Percentiles rank a stretch among this genome's conserved stretches.
Evolutionary conservation across 1,284 basidiomycete genomes (phyloP).

Genomic region (Rhodotorula sp.): DNA sequence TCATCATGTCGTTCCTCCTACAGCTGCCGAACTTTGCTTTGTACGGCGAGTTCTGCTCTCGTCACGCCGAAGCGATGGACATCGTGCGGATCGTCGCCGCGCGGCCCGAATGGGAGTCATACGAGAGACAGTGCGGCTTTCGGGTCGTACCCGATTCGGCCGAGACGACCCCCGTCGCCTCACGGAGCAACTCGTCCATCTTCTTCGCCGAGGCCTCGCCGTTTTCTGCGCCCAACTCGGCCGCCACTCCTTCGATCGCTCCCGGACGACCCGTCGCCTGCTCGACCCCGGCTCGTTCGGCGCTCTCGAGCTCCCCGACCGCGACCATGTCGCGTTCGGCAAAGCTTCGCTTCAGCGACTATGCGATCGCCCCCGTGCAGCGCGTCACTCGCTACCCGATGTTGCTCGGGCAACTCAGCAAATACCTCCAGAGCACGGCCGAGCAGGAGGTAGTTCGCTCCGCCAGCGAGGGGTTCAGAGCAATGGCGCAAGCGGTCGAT

Average conservation of each 20-base stretch:
- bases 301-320: not conserved
- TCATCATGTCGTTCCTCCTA: not conserved
- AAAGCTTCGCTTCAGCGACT: constrained; percentile 44
- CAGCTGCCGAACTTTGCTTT: constrained; percentile 60
- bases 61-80: constrained; percentile 74
- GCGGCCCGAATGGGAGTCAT: constrained; percentile 70
- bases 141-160: constrained; percentile 28
- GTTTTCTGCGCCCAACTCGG: constrained; percentile 1
- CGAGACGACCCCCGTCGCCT: constrained; percentile 23
- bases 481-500: constrained; percentile 35
- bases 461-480: constrained; percentile 17
- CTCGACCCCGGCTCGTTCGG: not conserved
- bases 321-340: constrained; percentile 3
- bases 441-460: not conserved
- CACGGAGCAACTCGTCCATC: constrained; percentile 13
- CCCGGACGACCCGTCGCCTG: constrained; percentile 4
- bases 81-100: constrained; percentile 63
- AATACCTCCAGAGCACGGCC: constrained; percentile 27
- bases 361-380: constrained; percentile 47
- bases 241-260: too few relatives aligned
- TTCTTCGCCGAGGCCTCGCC: constrained; percentile 16
- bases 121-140: constrained; percentile 66
- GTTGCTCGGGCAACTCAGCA: constrained; percentile 42
- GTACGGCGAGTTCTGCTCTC: constrained; percentile 80
- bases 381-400: constrained; percentile 47